Evolutionary conservation across 371 early-diverging fungal species (phyloP), one percentile per base, ranked within the genome.

Genomic region (Lichtheimia ornata): DNA sequence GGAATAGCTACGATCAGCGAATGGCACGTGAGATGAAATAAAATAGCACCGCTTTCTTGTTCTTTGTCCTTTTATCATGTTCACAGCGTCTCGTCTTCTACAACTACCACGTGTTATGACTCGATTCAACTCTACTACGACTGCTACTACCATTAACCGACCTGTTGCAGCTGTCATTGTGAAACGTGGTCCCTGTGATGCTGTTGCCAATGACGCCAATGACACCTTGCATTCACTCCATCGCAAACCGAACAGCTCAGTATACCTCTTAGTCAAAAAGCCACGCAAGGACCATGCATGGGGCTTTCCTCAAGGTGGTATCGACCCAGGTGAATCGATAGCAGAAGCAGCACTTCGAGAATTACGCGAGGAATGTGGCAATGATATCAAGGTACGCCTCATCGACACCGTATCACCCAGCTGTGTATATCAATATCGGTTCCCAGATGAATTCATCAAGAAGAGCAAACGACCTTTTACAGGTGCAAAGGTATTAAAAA

Each of bases 261-360:
- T 94, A 53, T 96, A 93, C 72, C 64, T 96, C 49, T 71, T 94
- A 27, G 88, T 94, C 18, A 88, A 87, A 71, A 82, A 84, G 58
- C 82, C 84, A 12, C 75, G 84, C 50, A 67, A 69, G 3, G 54
- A 81, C 24, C 83, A 85, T 50, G 71, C 81, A 25, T 96, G 94
- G 94, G 81, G 81, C 59, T 87, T 96, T 58, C 94, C 95, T 51
- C 86, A 86, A 59, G 91, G 90, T 15, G 80, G 77, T 4, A 73
- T 93, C 5, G 77, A 86, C 53, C 72, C 63, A 14, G 77, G 76
- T 6, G 93, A 92, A 74, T 75, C 85, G 17, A 72, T 91, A 59
- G 78, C 84, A 45, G 82, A 90, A 85, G 91, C 90, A 49, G 93
- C 93, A 12, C 71, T 82, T 54, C 81, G 93, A 51, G 86, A 87